Evolutionary conservation across 257 asterid genomes (phyloP).

Genomic region (Nicotiana attenuata): DNA sequence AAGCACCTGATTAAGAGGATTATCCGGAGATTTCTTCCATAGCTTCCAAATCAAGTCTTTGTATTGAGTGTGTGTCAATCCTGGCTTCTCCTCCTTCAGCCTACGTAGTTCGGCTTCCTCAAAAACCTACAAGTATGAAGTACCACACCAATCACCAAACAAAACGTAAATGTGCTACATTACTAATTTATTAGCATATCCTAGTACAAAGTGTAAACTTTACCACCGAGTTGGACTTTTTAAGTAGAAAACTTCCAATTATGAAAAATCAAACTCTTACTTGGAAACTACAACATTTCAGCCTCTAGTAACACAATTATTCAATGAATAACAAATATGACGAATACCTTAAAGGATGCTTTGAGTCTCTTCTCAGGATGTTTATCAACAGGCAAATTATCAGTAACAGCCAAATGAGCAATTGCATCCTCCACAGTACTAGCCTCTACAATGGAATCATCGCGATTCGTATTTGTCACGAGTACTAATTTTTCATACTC

Average conservation of each 20-base stretch:
- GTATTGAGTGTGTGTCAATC: slow-evolving; percentile 37
- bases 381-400: slow-evolving; percentile 50
- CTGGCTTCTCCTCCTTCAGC: slow-evolving; percentile 41
- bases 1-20: slow-evolving; percentile 80
- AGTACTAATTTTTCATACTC: slow-evolving; percentile 59
- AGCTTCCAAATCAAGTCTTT: slow-evolving; percentile 90
- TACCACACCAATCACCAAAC: neutral
- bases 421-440: slow-evolving; percentile 64
- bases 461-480: slow-evolving; percentile 50
- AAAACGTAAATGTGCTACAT: neutral
- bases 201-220: neutral
- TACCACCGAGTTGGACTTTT: neutral
- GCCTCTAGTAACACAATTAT: neutral
- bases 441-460: slow-evolving; percentile 54
- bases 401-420: slow-evolving; percentile 46
- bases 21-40: slow-evolving; percentile 92
- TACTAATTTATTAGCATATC: neutral
- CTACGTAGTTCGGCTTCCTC: slow-evolving; percentile 25
- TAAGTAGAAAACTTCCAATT: neutral
- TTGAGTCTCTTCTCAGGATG: slow-evolving; percentile 75
- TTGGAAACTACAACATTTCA: neutral
- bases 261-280: no score
- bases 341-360: slow-evolving; percentile 60
- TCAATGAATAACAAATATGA: neutral
- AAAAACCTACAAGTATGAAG: slow-evolving; percentile 18